These are phyloP conservation scores for Syzygium grande DNA, from an alignment of 345 rosid genomes.

Conservation along the genomic window DNA sequence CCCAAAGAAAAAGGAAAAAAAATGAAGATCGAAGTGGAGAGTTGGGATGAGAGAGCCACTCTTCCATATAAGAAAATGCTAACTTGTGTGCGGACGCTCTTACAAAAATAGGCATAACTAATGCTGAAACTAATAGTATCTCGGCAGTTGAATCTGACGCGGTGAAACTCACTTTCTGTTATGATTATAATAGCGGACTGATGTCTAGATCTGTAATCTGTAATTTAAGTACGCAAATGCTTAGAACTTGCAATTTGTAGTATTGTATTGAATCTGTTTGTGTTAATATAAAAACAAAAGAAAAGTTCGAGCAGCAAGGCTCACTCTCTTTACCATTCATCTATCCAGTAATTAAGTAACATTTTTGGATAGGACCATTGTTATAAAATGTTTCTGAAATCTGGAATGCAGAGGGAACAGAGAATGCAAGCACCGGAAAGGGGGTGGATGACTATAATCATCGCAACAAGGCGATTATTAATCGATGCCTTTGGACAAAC, in stretches of 20 bases:
- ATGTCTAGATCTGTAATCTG: neutral
- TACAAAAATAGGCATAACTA: neutral
- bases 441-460: neutral
- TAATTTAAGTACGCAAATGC: neutral
- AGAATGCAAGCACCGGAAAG: neutral
- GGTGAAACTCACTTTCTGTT: rapidly evolving
- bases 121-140: neutral
- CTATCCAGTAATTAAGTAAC: neutral
- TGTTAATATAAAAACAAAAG: neutral
- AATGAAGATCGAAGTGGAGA: neutral
- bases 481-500: neutral
- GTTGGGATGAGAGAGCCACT: neutral
- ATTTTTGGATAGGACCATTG: neutral
- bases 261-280: neutral
- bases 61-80: neutral
- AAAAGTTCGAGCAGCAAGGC: neutral
- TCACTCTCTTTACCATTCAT: neutral
- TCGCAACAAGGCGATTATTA: neutral
- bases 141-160: neutral
- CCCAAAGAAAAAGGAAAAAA: neutral
- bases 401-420: neutral
- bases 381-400: neutral
- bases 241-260: neutral
- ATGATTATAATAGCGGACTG: neutral
- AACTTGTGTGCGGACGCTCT: neutral